Base-by-base conservation (phyloP, 176 grass and related monocot species). In the Aegilops speltoides region DNA sequence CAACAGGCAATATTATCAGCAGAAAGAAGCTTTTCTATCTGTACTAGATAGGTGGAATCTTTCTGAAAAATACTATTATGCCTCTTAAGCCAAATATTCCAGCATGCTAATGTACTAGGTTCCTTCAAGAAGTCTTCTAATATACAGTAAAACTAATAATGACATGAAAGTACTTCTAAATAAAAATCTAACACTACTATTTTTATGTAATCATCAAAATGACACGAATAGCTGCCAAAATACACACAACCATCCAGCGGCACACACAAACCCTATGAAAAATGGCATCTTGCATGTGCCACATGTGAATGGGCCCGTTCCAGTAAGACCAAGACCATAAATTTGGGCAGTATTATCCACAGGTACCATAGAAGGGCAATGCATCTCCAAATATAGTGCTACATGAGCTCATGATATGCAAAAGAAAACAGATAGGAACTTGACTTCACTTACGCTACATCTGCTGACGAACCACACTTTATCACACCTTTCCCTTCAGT, bases 401-500 rank as follows among this genome's bases (percentile, higher is more conserved):
- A 33, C 28, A 4, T 48, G 15, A 59, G 79, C 68, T 63, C 4
- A 15, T 38, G 12, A 83, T 89, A 23, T 43, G 23, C 28, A 16
- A 84, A 59, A 70, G 20, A 84, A 82, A 79, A 82, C 15, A 78
- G 68, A 84, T 29, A 33, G 38, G 59, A 84, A 69, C n/a, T 81
- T 17, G 61, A 15, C 25, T 43, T 61, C 64, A 94, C 94, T 94
- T 90, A 96, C 94, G 92, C 92, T 87, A 98, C 41, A 90, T 98
- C 92, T 68, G 76, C 82, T 36, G 76, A 61, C 48, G 74, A 90
- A 68, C 92, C 92, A 78, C 90, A 93, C 90, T 96, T 98, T 64
- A 80, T 94, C 60, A 98, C 83, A 73, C 79, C 88, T 83, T 98
- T 98, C 31, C 92, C 92, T 92, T 98, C 94, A 63, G 94, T 82